Base-by-base conservation (phyloP, 2,329 filamentous ascomycete genomes). In the Ceratocystis harringtonii region DNA sequence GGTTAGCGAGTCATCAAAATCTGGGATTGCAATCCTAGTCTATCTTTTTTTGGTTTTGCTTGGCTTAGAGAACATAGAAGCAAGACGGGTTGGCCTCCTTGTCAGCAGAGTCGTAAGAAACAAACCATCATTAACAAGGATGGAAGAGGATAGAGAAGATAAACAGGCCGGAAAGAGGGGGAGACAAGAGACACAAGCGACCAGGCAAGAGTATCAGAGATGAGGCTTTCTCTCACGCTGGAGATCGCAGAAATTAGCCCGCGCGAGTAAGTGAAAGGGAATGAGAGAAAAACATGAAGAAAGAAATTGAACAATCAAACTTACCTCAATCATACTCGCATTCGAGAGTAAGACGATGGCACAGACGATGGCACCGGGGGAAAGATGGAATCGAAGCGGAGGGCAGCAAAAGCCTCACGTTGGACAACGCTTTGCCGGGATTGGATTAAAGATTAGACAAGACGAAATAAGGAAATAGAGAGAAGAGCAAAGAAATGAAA, bases 1-100 rank as follows among this genome's bases (percentile, higher is more conserved):
- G 65, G 65, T 66, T 66, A 66, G 61, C 52, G 60, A 66, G 61
- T 12, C 15, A 60, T 66, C 55, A 58, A 19, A 36, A 58, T 25
- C 55, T 5, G 17, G 55, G 55, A 58, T 58, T 5, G 7, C 25
- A 22, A 58, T 58, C 55, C 55, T 58, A 3, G 30, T 5, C 25
- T 58, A 32, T 30, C 17, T 58, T 58, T 58, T 58, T 58, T 58
- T 58, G 52, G 52, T 3, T 19, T 32, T 58, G 28, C 28, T 58
- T 58, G 52, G 52, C 22, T 30, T 17, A 32, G 10, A 22, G 10
- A 10, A 32, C 15, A 25, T 15, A 15, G n/a, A 58, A 12, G 7
- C 15, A 58, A 32, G 28, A 17, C 17, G 52, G 32, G 55, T 32
- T 15, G 28, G 15, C 15, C 30, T 58, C 15, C 36, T 28, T 57